These are phyloP conservation scores for Linderniella brevidens DNA, from an alignment of 257 asterid species.

Conservation along the genomic window DNA sequence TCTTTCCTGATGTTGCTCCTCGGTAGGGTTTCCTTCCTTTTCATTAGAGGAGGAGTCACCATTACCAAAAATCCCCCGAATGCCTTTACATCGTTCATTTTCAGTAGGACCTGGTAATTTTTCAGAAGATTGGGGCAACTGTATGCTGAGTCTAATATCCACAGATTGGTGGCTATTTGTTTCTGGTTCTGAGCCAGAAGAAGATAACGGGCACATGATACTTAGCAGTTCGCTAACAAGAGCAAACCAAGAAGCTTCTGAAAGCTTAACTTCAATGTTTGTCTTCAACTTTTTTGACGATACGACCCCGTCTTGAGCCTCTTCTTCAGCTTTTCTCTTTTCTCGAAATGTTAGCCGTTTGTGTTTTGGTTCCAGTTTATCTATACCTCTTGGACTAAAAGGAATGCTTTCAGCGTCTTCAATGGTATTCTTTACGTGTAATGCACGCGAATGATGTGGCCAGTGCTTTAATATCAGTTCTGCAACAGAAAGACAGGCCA, in stretches of 20 bases:
- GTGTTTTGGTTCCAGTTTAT: conserved; percentile 80
- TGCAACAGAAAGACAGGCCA: conserved; percentile 81
- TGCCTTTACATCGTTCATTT: conserved; percentile 20
- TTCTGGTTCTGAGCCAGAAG: conserved; percentile 22
- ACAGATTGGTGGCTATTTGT: conserved; percentile 23
- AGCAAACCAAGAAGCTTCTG: conserved; percentile 72
- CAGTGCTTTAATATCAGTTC: conserved; percentile 74
- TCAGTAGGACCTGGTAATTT: conserved; percentile 20
- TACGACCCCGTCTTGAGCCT: conserved; percentile 24
- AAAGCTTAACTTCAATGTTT: conserved; percentile 42
- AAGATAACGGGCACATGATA: conserved; percentile 23
- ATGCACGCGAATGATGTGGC: conserved; percentile 98
- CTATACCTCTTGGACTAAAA: conserved; percentile 83
- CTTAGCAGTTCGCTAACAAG: conserved; percentile 50
- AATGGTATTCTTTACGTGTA: conserved; percentile 71
- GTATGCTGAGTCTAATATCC: conserved; percentile 36
- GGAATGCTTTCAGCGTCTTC: conserved; percentile 67
- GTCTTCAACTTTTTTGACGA: conserved; percentile 46
- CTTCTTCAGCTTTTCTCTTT: conserved; percentile 56
- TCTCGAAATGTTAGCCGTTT: conserved; percentile 57
- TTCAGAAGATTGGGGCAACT: conserved; percentile 36
- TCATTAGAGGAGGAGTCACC: conserved; percentile 26
- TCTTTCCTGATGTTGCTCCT: conserved; percentile 97
- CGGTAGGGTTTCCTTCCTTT: conserved; percentile 42
- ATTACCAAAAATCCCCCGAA: conserved; percentile 20